Conservation (phyloP, 805 yeast genomes). For the Scheffersomyces spartinae region DNA sequence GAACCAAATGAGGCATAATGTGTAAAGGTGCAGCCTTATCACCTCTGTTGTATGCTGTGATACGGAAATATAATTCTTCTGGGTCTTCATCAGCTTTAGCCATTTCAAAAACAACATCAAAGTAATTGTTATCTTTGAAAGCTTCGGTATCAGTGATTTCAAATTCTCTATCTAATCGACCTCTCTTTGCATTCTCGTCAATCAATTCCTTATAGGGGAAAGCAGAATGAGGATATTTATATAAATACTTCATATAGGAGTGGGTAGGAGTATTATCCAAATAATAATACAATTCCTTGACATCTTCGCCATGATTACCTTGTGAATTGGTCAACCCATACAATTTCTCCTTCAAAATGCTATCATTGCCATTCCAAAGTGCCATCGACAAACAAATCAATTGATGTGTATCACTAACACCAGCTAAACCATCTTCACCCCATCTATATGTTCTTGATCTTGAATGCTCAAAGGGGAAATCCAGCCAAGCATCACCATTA, state of each 20-base stretch:
- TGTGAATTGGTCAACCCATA: constrained; percentile 87
- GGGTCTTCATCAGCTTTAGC: constrained; percentile 77
- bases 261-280: constrained; percentile 90
- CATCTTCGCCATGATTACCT: constrained; percentile 96
- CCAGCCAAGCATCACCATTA: constrained; percentile 85
- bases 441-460: constrained; percentile 75
- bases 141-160: constrained; percentile 76
- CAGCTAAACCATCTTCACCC: constrained; percentile 95
- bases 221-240: constrained; percentile 82
- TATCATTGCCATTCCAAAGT: constrained; percentile 86
- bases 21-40: constrained; percentile 81
- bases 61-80: constrained; percentile 69
- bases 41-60: constrained; percentile 82
- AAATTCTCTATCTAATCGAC: constrained; percentile 61
- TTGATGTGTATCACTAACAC: constrained; percentile 78
- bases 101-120: constrained; percentile 82
- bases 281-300: constrained; percentile 74
- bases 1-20: constrained; percentile 71
- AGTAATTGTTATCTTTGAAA: constrained; percentile 64
- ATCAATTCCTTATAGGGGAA: constrained; percentile 74
- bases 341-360: constrained; percentile 70
- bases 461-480: constrained; percentile 79
- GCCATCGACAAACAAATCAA: constrained; percentile 68
- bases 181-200: constrained; percentile 52
- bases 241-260: constrained; percentile 81